Percentiles rank a stretch among this genome's conserved stretches.
phyloP scores from a whole-genome alignment of 805 yeast genomes.

The Kluyveromyces siamensis region DNA sequence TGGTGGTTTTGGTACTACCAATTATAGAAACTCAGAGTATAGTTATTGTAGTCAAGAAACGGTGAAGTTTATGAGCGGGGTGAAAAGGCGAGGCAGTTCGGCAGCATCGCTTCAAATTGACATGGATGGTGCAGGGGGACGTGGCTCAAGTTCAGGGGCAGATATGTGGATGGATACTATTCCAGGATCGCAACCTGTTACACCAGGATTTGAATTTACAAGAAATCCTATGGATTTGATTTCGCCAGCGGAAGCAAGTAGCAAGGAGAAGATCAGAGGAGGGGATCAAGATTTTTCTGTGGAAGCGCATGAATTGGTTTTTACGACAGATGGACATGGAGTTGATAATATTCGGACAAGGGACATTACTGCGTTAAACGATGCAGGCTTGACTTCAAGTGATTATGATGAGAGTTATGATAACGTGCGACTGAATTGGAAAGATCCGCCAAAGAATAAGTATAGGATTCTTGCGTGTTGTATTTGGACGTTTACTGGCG shows the following conservation, averaged over 20 bases:
- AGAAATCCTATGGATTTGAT: conserved; percentile 7
- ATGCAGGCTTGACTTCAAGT: background rate
- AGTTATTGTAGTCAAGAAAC: too few species aligned
- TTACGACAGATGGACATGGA: conserved; percentile 5
- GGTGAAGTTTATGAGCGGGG: too few species aligned
- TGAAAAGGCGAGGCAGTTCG: too few species aligned
- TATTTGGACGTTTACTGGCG: conserved; percentile 34
- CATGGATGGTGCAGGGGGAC: too few species aligned
- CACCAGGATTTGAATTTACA: conserved; percentile 31
- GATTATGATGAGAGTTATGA: conserved; percentile 9
- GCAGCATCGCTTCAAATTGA: too few species aligned
- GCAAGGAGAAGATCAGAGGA: too few species aligned
- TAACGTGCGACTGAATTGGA: conserved; percentile 29
- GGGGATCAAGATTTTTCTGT: background rate
- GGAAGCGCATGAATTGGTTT: background rate
- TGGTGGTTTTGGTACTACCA: too few species aligned
- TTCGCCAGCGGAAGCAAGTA: too few species aligned
- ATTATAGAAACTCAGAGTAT: too few species aligned
- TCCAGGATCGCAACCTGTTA: conserved; percentile 34
- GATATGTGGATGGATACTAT: conserved; percentile 11
- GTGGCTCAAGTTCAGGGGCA: background rate
- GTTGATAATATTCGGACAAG: conserved; percentile 3
- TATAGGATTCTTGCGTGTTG: conserved; percentile 36
- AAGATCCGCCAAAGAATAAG: conserved; percentile 35
- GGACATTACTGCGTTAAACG: background rate